These are phyloP conservation scores for Podila verticillata DNA, from an alignment of 192 early-diverging fungal species.

Conservation along the genomic window DNA sequence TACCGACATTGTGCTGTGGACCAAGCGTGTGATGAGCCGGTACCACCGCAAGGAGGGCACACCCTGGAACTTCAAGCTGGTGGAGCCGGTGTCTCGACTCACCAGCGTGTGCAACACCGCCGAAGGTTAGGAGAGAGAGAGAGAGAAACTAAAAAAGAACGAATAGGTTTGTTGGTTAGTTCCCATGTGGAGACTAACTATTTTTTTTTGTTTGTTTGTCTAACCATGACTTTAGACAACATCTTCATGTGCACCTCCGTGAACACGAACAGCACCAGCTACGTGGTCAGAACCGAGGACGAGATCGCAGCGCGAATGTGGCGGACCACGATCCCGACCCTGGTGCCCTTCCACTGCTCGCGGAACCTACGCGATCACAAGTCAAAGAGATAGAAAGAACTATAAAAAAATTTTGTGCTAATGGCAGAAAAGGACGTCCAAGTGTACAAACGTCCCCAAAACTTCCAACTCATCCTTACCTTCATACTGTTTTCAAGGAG, in stretches of 20 bases:
- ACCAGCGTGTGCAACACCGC: slow-evolving; percentile 39
- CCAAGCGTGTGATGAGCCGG: slow-evolving; percentile 45
- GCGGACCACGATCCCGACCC: slow-evolving; percentile 38
- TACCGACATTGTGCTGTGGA: slow-evolving; percentile 48
- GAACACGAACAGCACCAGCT: slow-evolving; percentile 41
- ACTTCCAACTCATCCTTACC: no score
- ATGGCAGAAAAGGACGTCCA: no score
- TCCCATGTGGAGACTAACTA: neutral
- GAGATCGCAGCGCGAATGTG: slow-evolving; percentile 43
- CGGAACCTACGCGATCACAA: slow-evolving; percentile 18
- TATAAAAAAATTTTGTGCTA: neutral
- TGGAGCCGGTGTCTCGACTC: slow-evolving; percentile 39
- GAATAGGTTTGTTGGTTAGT: no score
- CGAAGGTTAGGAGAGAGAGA: slow-evolving; percentile 25
- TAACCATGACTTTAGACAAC: slow-evolving; percentile 31
- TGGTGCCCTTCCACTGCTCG: slow-evolving; percentile 47
- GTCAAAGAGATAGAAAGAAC: neutral
- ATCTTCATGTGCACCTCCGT: slow-evolving; percentile 41
- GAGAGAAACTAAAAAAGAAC: no score
- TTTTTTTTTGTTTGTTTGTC: slow-evolving; percentile 2
- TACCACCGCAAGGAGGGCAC: slow-evolving; percentile 45
- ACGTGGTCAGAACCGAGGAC: slow-evolving; percentile 40
- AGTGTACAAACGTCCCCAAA: no score
- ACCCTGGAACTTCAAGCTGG: slow-evolving; percentile 46
- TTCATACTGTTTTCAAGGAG: no score